Evolutionary conservation across 169 alveolate species (phyloP).

Genomic region (Sarcocystis neurona): DNA sequence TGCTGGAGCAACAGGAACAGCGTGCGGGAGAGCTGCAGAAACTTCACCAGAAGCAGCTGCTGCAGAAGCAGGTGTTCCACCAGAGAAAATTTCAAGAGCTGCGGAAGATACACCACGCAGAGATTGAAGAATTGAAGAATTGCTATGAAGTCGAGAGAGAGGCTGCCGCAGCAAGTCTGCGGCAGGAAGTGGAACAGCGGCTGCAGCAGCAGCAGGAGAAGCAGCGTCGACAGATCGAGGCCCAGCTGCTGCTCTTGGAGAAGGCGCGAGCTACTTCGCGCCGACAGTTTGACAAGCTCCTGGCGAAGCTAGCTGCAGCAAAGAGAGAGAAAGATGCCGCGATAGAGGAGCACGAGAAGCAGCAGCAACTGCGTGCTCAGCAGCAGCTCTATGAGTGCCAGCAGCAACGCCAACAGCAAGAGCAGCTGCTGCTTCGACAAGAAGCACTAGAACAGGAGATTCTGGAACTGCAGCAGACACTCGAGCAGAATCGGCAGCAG

Average conservation of each 20-base stretch:
- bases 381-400: neutral
- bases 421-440: too few species aligned
- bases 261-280: neutral
- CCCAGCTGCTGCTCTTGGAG: neutral
- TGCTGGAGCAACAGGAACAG: neutral
- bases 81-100: neutral
- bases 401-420: neutral
- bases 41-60: slow-evolving; percentile 13
- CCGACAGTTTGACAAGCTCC: neutral
- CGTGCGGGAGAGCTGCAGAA: neutral
- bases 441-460: neutral
- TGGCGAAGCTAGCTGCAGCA: neutral
- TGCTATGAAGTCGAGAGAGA: too few species aligned
- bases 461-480: neutral
- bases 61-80: too few species aligned
- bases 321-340: neutral
- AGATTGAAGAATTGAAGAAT: neutral
- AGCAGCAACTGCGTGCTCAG: neutral
- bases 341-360: neutral
- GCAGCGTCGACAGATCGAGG: neutral
- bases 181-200: neutral
- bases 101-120: neutral
- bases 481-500: neutral
- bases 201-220: neutral
- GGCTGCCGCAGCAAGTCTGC: too few species aligned